Evolutionary conservation across 352 stramenopile genomes (phyloP).

Genomic region (Halophytophthora polymorphica): DNA sequence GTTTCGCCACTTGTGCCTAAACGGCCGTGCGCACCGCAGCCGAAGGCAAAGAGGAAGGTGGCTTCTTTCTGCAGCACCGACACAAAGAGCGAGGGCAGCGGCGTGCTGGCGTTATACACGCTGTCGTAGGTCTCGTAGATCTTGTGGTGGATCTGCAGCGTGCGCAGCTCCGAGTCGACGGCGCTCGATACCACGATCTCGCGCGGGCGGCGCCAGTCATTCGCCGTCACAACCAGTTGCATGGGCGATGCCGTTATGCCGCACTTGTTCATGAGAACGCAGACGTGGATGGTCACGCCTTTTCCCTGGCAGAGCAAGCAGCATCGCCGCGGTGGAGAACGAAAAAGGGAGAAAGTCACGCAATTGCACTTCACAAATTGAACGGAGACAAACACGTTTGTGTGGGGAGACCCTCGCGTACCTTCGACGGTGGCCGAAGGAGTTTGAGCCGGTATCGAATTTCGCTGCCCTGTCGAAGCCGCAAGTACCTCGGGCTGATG

Average conservation of each 20-base stretch:
- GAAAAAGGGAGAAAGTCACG: background rate
- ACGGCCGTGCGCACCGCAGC: constrained; percentile 49
- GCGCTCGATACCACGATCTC: constrained; percentile 44
- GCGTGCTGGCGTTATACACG: constrained; percentile 37
- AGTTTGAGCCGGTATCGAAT: constrained; percentile 65
- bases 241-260: constrained; percentile 44
- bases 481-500: constrained; percentile 58
- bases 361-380: too few species aligned
- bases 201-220: constrained; percentile 46
- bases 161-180: constrained; percentile 47
- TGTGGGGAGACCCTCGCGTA: constrained; percentile 4
- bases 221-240: constrained; percentile 51
- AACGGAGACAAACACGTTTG: too few species aligned
- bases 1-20: constrained; percentile 45
- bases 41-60: constrained; percentile 72
- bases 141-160: constrained; percentile 75
- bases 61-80: constrained; percentile 69
- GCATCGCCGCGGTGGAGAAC: background rate
- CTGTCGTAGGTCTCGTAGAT: constrained; percentile 54
- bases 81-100: constrained; percentile 63
- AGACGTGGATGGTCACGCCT: constrained; percentile 58
- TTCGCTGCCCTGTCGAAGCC: constrained; percentile 57
- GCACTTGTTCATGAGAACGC: constrained; percentile 60
- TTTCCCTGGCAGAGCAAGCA: constrained; percentile 26
- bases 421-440: constrained; percentile 40